These are phyloP conservation scores for Leccinum longicurvipes DNA, from an alignment of 768 basidiomycete species.

Conservation along the genomic window DNA sequence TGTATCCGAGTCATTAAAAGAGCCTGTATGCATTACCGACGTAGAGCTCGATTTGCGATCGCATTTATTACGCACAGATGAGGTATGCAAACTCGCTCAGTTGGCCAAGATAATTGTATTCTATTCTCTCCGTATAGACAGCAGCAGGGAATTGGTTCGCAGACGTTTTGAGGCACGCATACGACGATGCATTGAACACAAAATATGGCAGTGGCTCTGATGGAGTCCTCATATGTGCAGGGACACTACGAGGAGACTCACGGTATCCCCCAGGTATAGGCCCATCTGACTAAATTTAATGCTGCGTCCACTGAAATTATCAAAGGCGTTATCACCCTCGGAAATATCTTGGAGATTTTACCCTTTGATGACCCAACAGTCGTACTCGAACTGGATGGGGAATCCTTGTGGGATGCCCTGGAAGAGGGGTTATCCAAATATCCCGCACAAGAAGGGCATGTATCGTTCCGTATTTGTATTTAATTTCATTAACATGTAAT, in stretches of 20 bases:
- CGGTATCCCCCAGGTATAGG: constrained; percentile 72
- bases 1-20: constrained; percentile 66
- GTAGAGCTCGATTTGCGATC: constrained; percentile 72
- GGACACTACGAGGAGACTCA: constrained; percentile 83
- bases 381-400: constrained; percentile 77
- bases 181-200: constrained; percentile 64
- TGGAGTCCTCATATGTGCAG: constrained; percentile 77
- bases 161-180: constrained; percentile 79
- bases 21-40: constrained; percentile 70
- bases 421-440: constrained; percentile 72
- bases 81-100: constrained; percentile 41
- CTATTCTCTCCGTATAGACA: constrained; percentile 39
- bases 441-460: constrained; percentile 89
- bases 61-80: constrained; percentile 66
- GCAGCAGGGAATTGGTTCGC: constrained; percentile 80
- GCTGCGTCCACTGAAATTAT: not conserved
- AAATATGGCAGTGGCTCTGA: constrained; percentile 66
- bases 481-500: not conserved
- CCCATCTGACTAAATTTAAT: not conserved
- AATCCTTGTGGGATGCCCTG: constrained; percentile 73
- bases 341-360: constrained; percentile 84
- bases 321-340: constrained; percentile 71
- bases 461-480: not conserved
- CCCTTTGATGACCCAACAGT: constrained; percentile 87
- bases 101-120: not conserved